These are phyloP conservation scores for Nemania serpens DNA, from an alignment of 2,329 filamentous ascomycete species.

Conservation along the genomic window DNA sequence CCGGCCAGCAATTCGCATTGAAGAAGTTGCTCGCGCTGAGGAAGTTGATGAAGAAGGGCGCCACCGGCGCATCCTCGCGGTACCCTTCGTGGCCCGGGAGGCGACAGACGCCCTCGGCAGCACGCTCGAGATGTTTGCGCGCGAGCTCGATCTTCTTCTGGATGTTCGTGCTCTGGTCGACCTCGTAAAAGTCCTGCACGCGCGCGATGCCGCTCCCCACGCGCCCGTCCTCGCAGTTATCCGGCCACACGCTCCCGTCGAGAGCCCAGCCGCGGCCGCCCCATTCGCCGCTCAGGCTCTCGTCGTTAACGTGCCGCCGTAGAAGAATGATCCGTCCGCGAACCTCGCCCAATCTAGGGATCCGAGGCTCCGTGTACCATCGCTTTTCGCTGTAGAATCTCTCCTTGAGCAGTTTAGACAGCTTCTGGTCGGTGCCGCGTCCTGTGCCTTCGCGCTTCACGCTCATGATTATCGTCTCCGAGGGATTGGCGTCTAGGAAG, in stretches of 20 bases:
- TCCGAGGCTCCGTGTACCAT: conserved; percentile 79
- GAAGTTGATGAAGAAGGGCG: conserved; percentile 88
- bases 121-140: conserved; percentile 76
- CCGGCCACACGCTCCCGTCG: conserved; percentile 74
- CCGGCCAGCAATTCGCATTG: conserved; percentile 89
- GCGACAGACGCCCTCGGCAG: conserved; percentile 57
- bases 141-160: conserved; percentile 77
- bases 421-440: conserved; percentile 75
- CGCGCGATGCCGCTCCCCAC: conserved; percentile 74
- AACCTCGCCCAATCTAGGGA: conserved; percentile 78
- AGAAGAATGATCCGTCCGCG: conserved; percentile 85
- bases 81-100: conserved; percentile 46
- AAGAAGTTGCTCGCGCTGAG: conserved; percentile 93
- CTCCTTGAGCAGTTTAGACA: conserved; percentile 72
- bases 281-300: conserved; percentile 56
- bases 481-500: conserved; percentile 78
- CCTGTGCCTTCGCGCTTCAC: conserved; percentile 91
- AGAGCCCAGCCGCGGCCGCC: conserved; percentile 60
- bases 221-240: conserved; percentile 81
- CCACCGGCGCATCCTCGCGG: conserved; percentile 38
- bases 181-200: conserved; percentile 94
- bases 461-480: conserved; percentile 82
- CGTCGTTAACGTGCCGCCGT: conserved; percentile 74
- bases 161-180: conserved; percentile 75
- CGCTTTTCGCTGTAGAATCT: conserved; percentile 66